A percentile compares a stretch with the other conserved stretches of the same genome.
Conservation (phyloP, 345 rosid species). For the Populus davidiana region DNA sequence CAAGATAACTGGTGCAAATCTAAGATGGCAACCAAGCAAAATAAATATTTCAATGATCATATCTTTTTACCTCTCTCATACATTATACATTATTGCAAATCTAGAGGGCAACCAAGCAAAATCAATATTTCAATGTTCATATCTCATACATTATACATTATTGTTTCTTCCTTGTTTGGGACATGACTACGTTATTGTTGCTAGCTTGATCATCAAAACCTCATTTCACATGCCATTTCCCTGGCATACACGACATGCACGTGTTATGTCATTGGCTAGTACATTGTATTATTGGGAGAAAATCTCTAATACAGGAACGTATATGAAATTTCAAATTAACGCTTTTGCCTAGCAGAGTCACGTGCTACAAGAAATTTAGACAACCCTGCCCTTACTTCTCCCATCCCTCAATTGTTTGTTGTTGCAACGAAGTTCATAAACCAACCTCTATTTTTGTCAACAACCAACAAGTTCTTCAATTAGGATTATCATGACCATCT, state of each 20-base stretch:
- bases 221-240: conserved; percentile 46
- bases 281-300: conserved; percentile 14
- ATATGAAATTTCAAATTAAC: conserved; percentile 11
- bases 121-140: background rate
- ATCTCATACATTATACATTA: background rate
- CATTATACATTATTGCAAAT: background rate
- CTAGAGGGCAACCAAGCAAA: background rate
- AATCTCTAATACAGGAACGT: conserved; percentile 11
- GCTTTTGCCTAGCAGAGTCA: conserved; percentile 33
- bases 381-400: background rate
- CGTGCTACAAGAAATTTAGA: conserved; percentile 25
- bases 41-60: too few species aligned
- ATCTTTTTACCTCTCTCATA: too few species aligned
- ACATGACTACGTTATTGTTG: conserved; percentile 43
- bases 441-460: conserved; percentile 19
- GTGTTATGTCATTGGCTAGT: conserved; percentile 43
- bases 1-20: too few species aligned
- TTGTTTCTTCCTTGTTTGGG: conserved; percentile 28
- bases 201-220: conserved; percentile 16
- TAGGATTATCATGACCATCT: conserved; percentile 8
- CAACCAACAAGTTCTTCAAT: conserved; percentile 28
- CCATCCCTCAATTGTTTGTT: background rate
- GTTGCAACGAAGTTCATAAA: background rate
- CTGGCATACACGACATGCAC: conserved; percentile 52
- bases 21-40: too few species aligned